Conservation (phyloP, 306 rosid genomes). For the Trifolium fragiferum region DNA sequence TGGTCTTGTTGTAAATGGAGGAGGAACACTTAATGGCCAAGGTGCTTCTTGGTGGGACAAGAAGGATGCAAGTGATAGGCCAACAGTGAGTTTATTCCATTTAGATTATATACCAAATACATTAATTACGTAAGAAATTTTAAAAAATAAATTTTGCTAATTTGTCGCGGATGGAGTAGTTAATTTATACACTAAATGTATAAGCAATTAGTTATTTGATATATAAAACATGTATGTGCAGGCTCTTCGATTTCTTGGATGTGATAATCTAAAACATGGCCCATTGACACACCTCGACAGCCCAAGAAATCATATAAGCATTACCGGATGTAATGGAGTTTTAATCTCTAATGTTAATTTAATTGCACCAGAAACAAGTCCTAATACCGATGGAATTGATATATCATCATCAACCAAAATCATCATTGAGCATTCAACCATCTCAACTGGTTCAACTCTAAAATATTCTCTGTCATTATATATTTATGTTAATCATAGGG, state of each 20-base stretch:
- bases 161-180: too few species aligned
- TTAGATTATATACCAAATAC: too few species aligned
- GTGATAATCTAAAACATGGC: slow-evolving; percentile 39
- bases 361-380: slow-evolving; percentile 54
- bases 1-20: not conserved
- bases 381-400: slow-evolving; percentile 66
- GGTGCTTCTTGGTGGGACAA: not conserved
- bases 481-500: too few species aligned
- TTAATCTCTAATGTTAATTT: slow-evolving; percentile 31
- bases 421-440: not conserved
- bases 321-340: slow-evolving; percentile 12
- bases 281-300: slow-evolving; percentile 36
- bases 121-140: too few species aligned
- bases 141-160: too few species aligned
- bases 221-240: not conserved
- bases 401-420: slow-evolving; percentile 41
- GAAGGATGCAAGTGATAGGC: not conserved
- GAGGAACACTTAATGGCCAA: not conserved
- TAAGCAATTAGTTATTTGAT: not conserved
- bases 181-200: too few species aligned
- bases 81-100: not conserved
- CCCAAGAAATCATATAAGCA: slow-evolving; percentile 48
- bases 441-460: slow-evolving; percentile 48
- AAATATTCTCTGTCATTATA: not conserved
- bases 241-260: slow-evolving; percentile 35